Base-by-base conservation (phyloP, 2,329 filamentous ascomycete genomes). In the Venturia carpophila region DNA sequence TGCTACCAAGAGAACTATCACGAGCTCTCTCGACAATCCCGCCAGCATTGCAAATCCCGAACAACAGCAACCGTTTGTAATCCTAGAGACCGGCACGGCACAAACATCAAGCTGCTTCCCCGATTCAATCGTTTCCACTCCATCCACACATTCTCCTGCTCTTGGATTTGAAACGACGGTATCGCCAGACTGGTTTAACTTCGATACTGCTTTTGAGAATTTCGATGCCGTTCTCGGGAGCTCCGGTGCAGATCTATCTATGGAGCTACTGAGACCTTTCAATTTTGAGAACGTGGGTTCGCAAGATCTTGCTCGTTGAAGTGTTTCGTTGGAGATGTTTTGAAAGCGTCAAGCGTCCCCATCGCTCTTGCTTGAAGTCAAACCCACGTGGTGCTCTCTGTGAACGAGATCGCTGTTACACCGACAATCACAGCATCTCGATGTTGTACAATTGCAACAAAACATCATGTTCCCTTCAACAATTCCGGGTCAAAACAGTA, bases 181-280 rank as follows among this genome's bases (percentile, higher is more conserved):
- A 2, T 65, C 61, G 21, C 64, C 43, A 17, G 62, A 64, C 41
- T 66, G 66, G 60, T 52, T 66, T 9, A 65, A 66, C 43, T 63
- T 66, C 39, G 66, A 67, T 58, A 45, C 52, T 62, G 60, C 47
- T 10, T 67, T 67, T 45, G 66, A 66, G 21, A 67, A 67, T 47
- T 66, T 67, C n/a, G 66, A 67, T 65, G 62, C 66, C 10, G 60
- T 67, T 41, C 60, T 67, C 11, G 66, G 66, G 24, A 66, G 61
- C 60, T 67, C 65, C 6, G 65, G 65, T 19, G 61, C 61, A 13
- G 65, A 66, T 52, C 30, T 66, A 9, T 66, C 60, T 6, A 41
- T 64, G 61, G 65, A 66, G 42, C 41, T 62, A 19, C 24, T 67
- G 41, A n/a, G 37, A 24, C 63, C 63, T 30, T 64, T 64, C 34